Percentiles rank a stretch among this genome's conserved stretches.
These are phyloP conservation scores for Psophocarpus tetragonolobus DNA, from an alignment of 306 rosid species.

Conservation along the genomic window DNA sequence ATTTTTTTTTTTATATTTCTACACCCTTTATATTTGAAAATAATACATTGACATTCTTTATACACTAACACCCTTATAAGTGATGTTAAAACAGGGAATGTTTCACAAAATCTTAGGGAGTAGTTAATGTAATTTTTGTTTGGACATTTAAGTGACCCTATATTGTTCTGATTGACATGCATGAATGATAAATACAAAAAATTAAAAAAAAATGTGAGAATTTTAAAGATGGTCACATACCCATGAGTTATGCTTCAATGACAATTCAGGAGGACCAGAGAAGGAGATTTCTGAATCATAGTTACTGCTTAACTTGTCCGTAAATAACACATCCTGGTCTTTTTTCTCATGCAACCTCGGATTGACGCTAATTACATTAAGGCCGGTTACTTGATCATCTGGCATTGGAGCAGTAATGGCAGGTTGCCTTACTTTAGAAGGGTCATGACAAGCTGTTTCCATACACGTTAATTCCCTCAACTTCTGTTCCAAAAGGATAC, in stretches of 20 bases:
- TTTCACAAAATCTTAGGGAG: too few species aligned
- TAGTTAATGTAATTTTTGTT: too few species aligned
- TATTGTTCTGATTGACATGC: background rate
- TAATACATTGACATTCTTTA: too few species aligned
- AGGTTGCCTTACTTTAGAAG: conserved; percentile 49
- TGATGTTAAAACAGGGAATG: too few species aligned
- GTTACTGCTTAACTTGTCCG: conserved; percentile 34
- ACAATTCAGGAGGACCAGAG: conserved; percentile 46
- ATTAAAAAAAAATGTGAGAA: background rate
- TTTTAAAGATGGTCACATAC: conserved; percentile 44
- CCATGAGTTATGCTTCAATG: conserved; percentile 57
- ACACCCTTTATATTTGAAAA: too few species aligned
- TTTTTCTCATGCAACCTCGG: conserved; percentile 44
- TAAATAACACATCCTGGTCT: conserved; percentile 42
- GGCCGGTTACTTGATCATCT: conserved; percentile 36
- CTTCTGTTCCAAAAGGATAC: conserved; percentile 87
- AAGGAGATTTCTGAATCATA: conserved; percentile 53
- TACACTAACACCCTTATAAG: too few species aligned
- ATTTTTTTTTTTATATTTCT: too few species aligned
- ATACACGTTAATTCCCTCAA: conserved; percentile 69
- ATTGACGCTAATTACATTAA: conserved; percentile 34
- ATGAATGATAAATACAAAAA: background rate
- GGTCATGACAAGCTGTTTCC: conserved; percentile 47
- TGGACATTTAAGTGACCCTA: conserved; percentile 12
- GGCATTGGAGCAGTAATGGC: conserved; percentile 44